Evolutionary conservation across 768 basidiomycete species (phyloP), one percentile per base, ranked within the genome.

Genomic region (Strobilomyces dryophilus): DNA sequence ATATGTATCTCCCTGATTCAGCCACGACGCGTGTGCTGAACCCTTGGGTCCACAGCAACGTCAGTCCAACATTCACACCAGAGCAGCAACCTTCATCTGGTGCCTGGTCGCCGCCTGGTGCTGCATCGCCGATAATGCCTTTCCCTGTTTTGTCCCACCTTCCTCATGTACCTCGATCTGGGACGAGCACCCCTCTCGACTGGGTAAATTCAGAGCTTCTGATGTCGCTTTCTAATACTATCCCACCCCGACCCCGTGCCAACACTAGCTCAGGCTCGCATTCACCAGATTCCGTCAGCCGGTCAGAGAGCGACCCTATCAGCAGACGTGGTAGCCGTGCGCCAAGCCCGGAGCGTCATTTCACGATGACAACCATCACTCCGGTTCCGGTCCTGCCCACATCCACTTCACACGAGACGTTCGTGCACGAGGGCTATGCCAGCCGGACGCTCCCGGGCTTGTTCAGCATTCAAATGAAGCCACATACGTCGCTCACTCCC

Each of bases 161-260:
- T 40, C 53, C 81, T 2, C 76, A 77, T 40, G 72, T 63, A 12
- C 81, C 78, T 18, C 75, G 71, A 15, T 66, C 79, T 20, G 75
- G 72, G 47, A 59, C 70, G 40, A 70, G 70, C 51, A 73, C 77
- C 0, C 78, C 82, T 4, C 74, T 89, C 48, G 85, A 89, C 48
- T 91, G 87, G 83, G 81, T 92, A 52, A 91, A 93, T 67, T 88
- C 88, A 6, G 93, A 94, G 70, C 78, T 95, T 4, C 73, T 94
- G 46, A 73, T 86, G 15, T 86, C 84, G 2, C 73, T 88, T 27
- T 77, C 82, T 2, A 67, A 68, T 21, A 61, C 72, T 15, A 63
- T 66, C 1, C 69, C 69, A 3, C 61, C 71, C 39, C 54, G 45
- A 46, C 49, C 45, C 41, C 59, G 44, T 52, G 36, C 53, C 42